A percentile compares a stretch with the other conserved stretches of the same genome.
Evolutionary conservation across 2,329 filamentous ascomycete species (phyloP).

Genomic region (Botryotinia globosa): DNA sequence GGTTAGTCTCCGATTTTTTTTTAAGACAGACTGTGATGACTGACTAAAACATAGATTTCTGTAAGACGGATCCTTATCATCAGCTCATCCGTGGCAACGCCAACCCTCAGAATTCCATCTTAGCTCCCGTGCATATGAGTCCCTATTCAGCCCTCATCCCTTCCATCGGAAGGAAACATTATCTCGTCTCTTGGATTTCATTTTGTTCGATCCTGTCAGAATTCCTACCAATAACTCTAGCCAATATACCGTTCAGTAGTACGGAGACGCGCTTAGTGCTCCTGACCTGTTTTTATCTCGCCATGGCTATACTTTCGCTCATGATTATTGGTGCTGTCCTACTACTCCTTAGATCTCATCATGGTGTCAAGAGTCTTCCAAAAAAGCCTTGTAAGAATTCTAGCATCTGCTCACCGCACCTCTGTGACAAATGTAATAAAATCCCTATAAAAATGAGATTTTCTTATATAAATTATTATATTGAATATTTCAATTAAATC

Average conservation of each 20-base stretch:
- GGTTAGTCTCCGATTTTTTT: slow-evolving; percentile 34
- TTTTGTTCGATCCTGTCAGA: slow-evolving; percentile 7
- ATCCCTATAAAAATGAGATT: too few relatives aligned
- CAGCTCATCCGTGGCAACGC: slow-evolving; percentile 38
- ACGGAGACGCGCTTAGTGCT: not conserved
- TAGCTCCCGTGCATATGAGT: slow-evolving; percentile 45
- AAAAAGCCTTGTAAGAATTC: not conserved
- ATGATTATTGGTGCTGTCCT: not conserved
- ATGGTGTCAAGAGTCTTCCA: not conserved
- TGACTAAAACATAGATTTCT: not conserved
- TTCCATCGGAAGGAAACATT: slow-evolving; percentile 40
- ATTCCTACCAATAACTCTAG: not conserved
- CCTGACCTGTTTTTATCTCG: not conserved
- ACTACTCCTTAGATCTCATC: not conserved
- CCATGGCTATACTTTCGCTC: not conserved
- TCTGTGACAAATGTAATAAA: too few relatives aligned
- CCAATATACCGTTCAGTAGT: not conserved
- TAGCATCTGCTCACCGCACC: too few relatives aligned
- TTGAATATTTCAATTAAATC: too few relatives aligned
- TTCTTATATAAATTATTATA: too few relatives aligned
- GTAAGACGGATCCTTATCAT: slow-evolving; percentile 39
- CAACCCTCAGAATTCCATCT: slow-evolving; percentile 42
- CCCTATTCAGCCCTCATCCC: slow-evolving; percentile 46
- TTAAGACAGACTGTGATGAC: slow-evolving; percentile 27
- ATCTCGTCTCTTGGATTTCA: not conserved